Percentiles rank a stretch among this genome's conserved stretches.
Evolutionary conservation across 257 asterid species (phyloP).

Genomic region (Ilex aquifolium): DNA sequence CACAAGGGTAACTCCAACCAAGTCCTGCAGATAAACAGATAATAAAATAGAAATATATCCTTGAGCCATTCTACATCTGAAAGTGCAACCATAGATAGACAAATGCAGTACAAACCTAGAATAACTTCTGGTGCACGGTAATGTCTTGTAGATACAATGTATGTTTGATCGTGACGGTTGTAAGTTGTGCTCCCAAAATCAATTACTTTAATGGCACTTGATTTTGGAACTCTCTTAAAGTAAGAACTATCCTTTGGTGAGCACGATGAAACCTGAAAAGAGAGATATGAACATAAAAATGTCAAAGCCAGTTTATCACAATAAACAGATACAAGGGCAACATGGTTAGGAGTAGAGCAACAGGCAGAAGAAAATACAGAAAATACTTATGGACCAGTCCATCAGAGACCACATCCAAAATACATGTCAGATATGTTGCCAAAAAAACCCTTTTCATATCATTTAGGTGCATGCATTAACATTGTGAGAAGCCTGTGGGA

Average conservation of each 20-base stretch:
- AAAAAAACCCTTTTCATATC: background rate
- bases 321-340: background rate
- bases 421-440: background rate
- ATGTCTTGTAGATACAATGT: constrained; percentile 80
- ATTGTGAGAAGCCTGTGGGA: background rate
- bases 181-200: constrained; percentile 93
- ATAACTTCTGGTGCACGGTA: constrained; percentile 96
- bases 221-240: constrained; percentile 72
- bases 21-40: constrained; percentile 34
- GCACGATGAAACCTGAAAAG: constrained; percentile 50
- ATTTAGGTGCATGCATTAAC: background rate
- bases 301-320: background rate
- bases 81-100: background rate
- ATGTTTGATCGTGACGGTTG: constrained; percentile 55
- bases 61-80: background rate
- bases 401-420: no score
- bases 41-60: background rate
- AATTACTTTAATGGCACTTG: constrained; percentile 85
- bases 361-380: no score
- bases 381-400: background rate
- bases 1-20: constrained; percentile 92
- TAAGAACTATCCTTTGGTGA: constrained; percentile 57
- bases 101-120: constrained; percentile 37
- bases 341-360: no score
- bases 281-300: background rate